Evolutionary conservation across 768 basidiomycete species (phyloP).

Genomic region (Termitomyces sp.): DNA sequence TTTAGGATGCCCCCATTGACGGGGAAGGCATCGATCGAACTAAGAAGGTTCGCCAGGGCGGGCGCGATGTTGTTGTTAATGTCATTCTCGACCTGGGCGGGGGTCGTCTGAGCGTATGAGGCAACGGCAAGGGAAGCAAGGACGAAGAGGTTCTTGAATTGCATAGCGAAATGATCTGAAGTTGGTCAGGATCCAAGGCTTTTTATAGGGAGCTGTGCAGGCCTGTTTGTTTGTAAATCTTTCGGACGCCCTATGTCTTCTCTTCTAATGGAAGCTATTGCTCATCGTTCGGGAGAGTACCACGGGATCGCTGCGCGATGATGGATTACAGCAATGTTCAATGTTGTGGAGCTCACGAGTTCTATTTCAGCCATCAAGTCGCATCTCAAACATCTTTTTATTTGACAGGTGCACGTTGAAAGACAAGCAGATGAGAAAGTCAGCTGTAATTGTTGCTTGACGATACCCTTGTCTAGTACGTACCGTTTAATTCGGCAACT

Average conservation of each 20-base stretch:
- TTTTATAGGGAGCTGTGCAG: not conserved
- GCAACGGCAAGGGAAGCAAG: no score
- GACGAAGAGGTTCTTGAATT: no score
- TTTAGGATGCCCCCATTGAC: slow-evolving; percentile 14
- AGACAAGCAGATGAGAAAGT: not conserved
- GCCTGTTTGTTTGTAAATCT: not conserved
- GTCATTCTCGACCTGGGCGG: slow-evolving; percentile 24
- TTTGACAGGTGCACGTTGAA: slow-evolving; percentile 6
- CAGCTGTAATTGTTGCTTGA: not conserved
- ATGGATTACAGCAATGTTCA: not conserved
- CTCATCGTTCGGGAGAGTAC: no score
- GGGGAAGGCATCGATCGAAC: slow-evolving; percentile 25
- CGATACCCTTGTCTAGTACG: not conserved
- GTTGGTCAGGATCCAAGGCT: not conserved
- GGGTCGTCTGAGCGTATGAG: slow-evolving; percentile 20
- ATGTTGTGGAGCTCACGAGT: not conserved
- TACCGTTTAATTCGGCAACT: not conserved
- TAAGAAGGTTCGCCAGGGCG: slow-evolving; percentile 23
- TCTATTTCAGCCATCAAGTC: not conserved
- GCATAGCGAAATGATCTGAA: slow-evolving; percentile 15
- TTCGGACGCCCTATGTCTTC: not conserved
- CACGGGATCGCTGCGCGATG: not conserved
- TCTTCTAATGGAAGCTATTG: slow-evolving; percentile 1
- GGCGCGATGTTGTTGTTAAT: slow-evolving; percentile 18
- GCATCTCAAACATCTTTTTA: not conserved